Evolutionary conservation across 371 early-diverging fungal genomes (phyloP).

Genomic region (Zopfochytrium polystomum): DNA sequence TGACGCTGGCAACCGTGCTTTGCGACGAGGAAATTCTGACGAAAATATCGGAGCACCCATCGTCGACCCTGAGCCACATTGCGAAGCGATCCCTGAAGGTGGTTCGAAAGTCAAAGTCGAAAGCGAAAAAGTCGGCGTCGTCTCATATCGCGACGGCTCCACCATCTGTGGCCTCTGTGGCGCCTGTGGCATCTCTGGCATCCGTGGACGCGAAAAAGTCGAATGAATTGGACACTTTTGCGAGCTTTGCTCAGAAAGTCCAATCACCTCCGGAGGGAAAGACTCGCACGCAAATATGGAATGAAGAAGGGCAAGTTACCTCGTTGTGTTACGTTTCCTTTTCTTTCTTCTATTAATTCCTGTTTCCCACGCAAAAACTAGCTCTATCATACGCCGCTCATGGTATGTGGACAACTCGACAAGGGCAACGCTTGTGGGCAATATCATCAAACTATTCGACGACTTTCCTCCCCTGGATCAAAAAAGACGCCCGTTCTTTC

Average conservation of each 20-base stretch:
- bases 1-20: constrained; percentile 12
- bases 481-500: background rate
- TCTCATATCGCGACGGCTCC: background rate
- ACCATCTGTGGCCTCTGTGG: background rate
- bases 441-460: background rate
- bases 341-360: background rate
- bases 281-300: background rate
- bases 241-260: background rate
- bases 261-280: background rate
- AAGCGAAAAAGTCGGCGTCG: background rate
- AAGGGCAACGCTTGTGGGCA: background rate
- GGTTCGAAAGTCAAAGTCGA: background rate
- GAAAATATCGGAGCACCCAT: constrained; percentile 13
- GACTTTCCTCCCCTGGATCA: background rate
- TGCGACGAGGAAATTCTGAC: constrained; percentile 10
- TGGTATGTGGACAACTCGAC: background rate
- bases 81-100: constrained; percentile 7
- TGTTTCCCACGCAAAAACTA: background rate
- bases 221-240: background rate
- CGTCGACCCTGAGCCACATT: constrained; percentile 3
- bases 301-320: background rate
- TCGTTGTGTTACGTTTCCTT: background rate
- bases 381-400: background rate
- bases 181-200: background rate
- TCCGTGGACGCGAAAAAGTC: no score